Conservation (phyloP, 2,329 filamentous ascomycete genomes). For the Paraphaeosphaeria minitans region DNA sequence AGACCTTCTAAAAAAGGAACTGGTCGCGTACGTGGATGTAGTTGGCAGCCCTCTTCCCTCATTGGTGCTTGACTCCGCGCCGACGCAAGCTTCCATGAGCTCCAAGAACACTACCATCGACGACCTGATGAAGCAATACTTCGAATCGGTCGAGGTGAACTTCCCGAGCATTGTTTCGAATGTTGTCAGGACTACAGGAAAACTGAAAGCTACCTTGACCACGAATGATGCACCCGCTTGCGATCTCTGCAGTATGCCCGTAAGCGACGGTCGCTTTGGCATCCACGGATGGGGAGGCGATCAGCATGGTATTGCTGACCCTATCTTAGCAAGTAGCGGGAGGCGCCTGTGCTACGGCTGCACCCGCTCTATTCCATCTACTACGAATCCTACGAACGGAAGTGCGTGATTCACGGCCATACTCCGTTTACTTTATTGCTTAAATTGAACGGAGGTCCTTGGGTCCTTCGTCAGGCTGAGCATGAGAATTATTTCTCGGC, state of each 20-base stretch:
- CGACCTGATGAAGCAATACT: conserved; percentile 87
- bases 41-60: conserved; percentile 57
- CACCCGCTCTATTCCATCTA: conserved; percentile 59
- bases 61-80: conserved; percentile 40
- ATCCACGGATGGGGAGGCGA: conserved; percentile 65
- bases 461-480: not conserved
- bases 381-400: not conserved
- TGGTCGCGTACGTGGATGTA: conserved; percentile 68
- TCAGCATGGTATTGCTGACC: conserved; percentile 51
- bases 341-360: conserved; percentile 73
- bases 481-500: too few species aligned
- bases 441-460: not conserved
- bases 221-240: conserved; percentile 53
- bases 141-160: conserved; percentile 79
- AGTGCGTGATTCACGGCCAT: conserved; percentile 5
- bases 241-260: conserved; percentile 70
- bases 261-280: conserved; percentile 67
- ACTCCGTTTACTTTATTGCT: not conserved
- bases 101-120: conserved; percentile 86
- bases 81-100: conserved; percentile 55
- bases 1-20: conserved; percentile 82
- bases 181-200: conserved; percentile 89
- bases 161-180: conserved; percentile 94
- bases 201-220: conserved; percentile 63
- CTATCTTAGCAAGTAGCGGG: conserved; percentile 22